Percentiles rank a stretch among this genome's conserved stretches.
Evolutionary conservation across 169 alveolate genomes (phyloP).

Genomic region (Eimeria maxima): DNA sequence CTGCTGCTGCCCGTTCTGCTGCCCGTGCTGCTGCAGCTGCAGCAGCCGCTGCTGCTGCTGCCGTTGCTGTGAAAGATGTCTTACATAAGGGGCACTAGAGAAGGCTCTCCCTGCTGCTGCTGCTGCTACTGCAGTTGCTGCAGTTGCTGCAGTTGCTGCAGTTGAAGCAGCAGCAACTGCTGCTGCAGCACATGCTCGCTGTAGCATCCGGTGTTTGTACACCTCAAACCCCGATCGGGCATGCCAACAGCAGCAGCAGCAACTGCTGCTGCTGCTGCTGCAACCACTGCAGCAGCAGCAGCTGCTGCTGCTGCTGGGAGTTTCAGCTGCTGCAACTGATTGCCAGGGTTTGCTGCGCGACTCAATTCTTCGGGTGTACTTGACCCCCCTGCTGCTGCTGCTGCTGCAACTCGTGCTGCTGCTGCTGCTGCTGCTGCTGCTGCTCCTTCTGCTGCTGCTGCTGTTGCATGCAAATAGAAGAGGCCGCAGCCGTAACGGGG

Average conservation of each 20-base stretch:
- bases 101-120: neutral
- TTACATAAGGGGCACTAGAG: too few relatives aligned
- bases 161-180: conserved; percentile 6
- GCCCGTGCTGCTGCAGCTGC: conserved; percentile 8
- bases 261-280: conserved; percentile 4
- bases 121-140: conserved; percentile 37
- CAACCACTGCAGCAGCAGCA: neutral
- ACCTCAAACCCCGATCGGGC: neutral
- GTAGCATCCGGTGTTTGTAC: neutral
- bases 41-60: neutral
- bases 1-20: neutral
- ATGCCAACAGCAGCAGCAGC: neutral
- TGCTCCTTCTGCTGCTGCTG: neutral
- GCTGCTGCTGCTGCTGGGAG: neutral
- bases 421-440: neutral
- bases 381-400: neutral
- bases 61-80: too few relatives aligned
- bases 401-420: neutral
- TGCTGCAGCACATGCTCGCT: neutral
- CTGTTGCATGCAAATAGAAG: neutral
- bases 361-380: neutral
- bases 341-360: neutral
- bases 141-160: conserved; percentile 25
- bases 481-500: neutral
- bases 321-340: neutral